phyloP scores from a whole-genome alignment of 2,329 filamentous ascomycete genomes.

The Sporothrix phasma region DNA sequence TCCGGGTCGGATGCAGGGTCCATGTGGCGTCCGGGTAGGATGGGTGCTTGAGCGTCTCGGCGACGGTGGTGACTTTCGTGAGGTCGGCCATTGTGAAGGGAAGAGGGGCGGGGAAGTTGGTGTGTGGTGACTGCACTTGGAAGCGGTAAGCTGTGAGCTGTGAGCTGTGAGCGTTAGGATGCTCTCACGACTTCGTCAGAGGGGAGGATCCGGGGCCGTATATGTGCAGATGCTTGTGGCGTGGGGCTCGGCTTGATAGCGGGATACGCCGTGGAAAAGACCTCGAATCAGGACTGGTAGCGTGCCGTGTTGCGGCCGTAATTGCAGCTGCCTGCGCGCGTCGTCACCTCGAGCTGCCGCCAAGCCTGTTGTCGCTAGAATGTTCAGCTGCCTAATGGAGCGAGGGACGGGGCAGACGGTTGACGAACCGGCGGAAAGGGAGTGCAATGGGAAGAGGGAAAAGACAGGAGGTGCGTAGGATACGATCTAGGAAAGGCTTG shows the following conservation, averaged over 20 bases:
- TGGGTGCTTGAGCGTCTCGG: conserved; percentile 53
- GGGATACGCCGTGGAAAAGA: too few species aligned
- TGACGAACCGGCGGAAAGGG: background rate
- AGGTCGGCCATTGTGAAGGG: background rate
- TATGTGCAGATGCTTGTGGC: background rate
- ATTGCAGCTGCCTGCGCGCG: background rate
- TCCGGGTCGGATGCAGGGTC: conserved; percentile 55
- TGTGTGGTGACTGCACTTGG: too few species aligned
- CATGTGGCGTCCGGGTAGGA: conserved; percentile 58
- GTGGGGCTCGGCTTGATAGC: too few species aligned
- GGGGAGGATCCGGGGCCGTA: background rate
- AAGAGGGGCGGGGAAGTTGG: too few species aligned
- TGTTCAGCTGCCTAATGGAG: background rate
- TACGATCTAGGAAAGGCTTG: background rate
- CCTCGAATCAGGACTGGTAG: too few species aligned
- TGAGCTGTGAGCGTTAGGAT: background rate
- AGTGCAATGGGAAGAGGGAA: background rate
- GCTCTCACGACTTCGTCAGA: background rate
- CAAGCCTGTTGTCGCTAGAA: background rate
- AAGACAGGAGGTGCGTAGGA: background rate
- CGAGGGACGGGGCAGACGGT: background rate
- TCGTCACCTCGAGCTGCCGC: background rate
- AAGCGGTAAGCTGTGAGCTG: too few species aligned
- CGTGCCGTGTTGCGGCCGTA: background rate
- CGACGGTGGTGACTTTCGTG: conserved; percentile 30